These are phyloP conservation scores for Alternaria triticimaculans DNA, from an alignment of 2,329 filamentous ascomycete species.

Conservation along the genomic window DNA sequence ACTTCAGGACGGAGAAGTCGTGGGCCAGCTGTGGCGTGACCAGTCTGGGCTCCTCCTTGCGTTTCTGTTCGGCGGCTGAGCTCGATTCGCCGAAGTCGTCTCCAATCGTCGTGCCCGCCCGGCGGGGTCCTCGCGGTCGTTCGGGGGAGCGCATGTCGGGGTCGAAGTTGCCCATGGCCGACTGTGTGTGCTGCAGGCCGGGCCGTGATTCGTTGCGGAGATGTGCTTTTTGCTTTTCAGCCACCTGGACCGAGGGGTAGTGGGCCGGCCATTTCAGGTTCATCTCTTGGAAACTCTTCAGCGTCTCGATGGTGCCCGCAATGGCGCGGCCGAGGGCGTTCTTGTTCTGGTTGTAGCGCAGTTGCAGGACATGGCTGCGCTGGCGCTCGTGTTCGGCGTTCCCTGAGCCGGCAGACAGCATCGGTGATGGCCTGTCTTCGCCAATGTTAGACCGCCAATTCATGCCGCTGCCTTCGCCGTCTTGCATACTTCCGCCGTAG, in stretches of 20 bases:
- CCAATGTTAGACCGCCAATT: constrained; percentile 64
- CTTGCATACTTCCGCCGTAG: constrained; percentile 79
- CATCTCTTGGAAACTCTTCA: constrained; percentile 84
- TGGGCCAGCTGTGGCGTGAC: constrained; percentile 92
- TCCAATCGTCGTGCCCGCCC: constrained; percentile 75
- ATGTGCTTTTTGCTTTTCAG: constrained; percentile 50
- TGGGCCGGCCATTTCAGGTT: constrained; percentile 93
- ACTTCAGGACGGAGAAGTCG: constrained; percentile 93
- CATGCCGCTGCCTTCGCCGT: constrained; percentile 63
- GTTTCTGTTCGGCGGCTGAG: constrained; percentile 67
- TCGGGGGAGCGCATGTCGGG: constrained; percentile 49
- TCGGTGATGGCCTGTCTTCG: constrained; percentile 64
- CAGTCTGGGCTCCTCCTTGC: constrained; percentile 75
- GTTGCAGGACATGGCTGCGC: constrained; percentile 85
- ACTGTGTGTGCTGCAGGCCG: constrained; percentile 68
- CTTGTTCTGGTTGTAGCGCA: constrained; percentile 94
- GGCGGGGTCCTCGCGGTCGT: constrained; percentile 63
- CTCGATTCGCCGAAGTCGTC: constrained; percentile 73
- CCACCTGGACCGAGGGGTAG: constrained; percentile 79
- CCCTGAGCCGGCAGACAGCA: constrained; percentile 56
- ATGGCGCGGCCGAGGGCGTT: constrained; percentile 87
- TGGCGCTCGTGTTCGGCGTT: constrained; percentile 67
- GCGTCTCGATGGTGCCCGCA: constrained; percentile 80
- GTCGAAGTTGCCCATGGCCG: constrained; percentile 61
- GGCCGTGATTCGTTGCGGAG: constrained; percentile 63